Conservation (phyloP, 2,329 filamentous ascomycete species). For the Gaeumannomyces tritici region DNA sequence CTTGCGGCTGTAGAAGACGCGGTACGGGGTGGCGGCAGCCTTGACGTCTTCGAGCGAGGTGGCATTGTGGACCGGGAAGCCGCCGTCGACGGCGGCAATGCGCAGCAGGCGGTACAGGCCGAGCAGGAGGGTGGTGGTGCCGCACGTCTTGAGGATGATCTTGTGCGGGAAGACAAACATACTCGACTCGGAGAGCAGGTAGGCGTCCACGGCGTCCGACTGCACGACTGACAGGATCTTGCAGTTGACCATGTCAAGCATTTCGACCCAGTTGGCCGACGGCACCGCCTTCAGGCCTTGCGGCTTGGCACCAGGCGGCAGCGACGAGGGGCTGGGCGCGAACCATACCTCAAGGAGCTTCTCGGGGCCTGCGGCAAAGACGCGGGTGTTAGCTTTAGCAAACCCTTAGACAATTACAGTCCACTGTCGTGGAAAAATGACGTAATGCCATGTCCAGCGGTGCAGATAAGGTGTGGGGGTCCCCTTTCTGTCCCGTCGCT, state of each 20-base stretch:
- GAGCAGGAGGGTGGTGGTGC: constrained; percentile 85
- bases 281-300: constrained; percentile 80
- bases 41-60: constrained; percentile 55
- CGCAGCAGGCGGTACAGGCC: constrained; percentile 86
- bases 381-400: no score
- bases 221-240: constrained; percentile 92
- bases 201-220: constrained; percentile 90
- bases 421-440: no score
- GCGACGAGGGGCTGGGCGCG: constrained; percentile 62
- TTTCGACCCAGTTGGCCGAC: constrained; percentile 81
- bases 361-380: constrained; percentile 60
- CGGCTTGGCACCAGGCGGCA: constrained; percentile 61
- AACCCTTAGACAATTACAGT: no score
- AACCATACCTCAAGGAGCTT: constrained; percentile 99
- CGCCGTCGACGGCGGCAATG: constrained; percentile 78
- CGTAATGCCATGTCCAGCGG: no score
- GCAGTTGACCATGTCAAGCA: constrained; percentile 98
- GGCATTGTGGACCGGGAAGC: constrained; percentile 76
- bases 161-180: constrained; percentile 99
- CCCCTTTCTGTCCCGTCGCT: not conserved
- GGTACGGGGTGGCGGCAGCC: constrained; percentile 78
- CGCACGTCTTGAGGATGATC: constrained; percentile 96
- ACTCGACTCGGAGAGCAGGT: constrained; percentile 95
- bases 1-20: constrained; percentile 98
- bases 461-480: no score